Evolutionary conservation across 192 early-diverging fungal species (phyloP), one percentile per base, ranked within the genome.

Genomic region (Obelidium mucronatum): DNA sequence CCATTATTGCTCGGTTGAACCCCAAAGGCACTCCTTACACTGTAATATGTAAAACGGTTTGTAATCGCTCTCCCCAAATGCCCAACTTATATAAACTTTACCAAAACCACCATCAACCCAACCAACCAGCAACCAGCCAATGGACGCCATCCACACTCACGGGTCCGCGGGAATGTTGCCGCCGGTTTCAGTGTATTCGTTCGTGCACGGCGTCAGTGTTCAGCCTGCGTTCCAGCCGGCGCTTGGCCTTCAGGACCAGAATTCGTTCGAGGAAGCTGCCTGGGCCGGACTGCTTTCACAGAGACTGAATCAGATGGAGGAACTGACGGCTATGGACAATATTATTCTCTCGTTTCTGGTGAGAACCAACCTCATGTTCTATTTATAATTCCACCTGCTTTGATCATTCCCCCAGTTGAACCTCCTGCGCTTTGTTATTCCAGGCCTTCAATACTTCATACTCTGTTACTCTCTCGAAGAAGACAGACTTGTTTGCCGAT

Each of bases 361-460:
- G n/a, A n/a, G n/a, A n/a, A n/a, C n/a, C n/a, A n/a, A n/a, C n/a
- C n/a, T n/a, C n/a, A n/a, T n/a, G 30, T 58, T 58, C 24, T 24
- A 58, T 58, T 58, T 58, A 6, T 8, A 48, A 48, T 48, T 6
- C 44, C n/a, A n/a, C n/a, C n/a, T n/a, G n/a, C n/a, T n/a, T n/a
- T n/a, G n/a, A n/a, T n/a, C n/a, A n/a, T n/a, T n/a, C n/a, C n/a
- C n/a, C n/a, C n/a, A n/a, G n/a, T n/a, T n/a, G n/a, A n/a, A n/a
- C n/a, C 44, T 48, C 44, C 19, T 48, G 19, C 0, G 0, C 19
- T 31, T 5, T 58, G 55, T 64, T 19, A 35, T 64, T 24, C 26
- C 36, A 72, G 69, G 69, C 69, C 1, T 72, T 72, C 69, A 72
- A 72, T 37, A 26, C 53, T 17, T 72, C 69, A 2, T 72, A 72